These are phyloP conservation scores for Ganoderma meredithae DNA, from an alignment of 1,284 basidiomycete species.

Conservation along the genomic window DNA sequence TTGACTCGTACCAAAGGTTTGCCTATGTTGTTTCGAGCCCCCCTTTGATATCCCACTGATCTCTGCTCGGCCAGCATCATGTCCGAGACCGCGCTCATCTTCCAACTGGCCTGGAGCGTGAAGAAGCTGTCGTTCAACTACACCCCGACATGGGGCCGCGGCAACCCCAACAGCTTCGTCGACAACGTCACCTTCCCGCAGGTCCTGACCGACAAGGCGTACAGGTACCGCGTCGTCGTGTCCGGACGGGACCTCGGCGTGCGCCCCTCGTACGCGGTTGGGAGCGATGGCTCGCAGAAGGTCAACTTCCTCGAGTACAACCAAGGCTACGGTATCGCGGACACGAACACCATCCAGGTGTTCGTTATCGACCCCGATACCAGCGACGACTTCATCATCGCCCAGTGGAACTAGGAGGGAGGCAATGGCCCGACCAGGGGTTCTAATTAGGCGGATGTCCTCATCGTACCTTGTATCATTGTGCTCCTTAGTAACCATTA, in stretches of 20 bases:
- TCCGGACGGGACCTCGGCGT: slow-evolving; percentile 32
- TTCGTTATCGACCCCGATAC: slow-evolving; percentile 31
- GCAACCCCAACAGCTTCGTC: slow-evolving; percentile 32
- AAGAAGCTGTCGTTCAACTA: slow-evolving; percentile 21
- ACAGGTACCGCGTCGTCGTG: slow-evolving; percentile 32
- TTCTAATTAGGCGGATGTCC: neutral
- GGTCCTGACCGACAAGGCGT: slow-evolving; percentile 31
- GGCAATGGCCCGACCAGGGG: neutral
- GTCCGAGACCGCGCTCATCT: slow-evolving; percentile 7
- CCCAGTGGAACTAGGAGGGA: slow-evolving; percentile 23
- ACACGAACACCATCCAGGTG: slow-evolving; percentile 25
- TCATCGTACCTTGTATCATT: neutral
- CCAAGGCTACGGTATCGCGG: slow-evolving; percentile 27
- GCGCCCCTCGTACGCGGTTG: slow-evolving; percentile 14
- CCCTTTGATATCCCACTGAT: neutral
- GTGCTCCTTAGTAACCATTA: neutral
- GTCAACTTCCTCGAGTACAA: slow-evolving; percentile 38
- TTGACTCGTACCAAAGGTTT: neutral
- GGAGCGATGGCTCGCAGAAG: slow-evolving; percentile 33
- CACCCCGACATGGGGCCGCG: slow-evolving; percentile 32
- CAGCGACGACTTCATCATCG: slow-evolving; percentile 26
- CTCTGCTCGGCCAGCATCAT: neutral
- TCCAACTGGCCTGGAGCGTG: slow-evolving; percentile 11
- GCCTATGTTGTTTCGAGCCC: neutral
- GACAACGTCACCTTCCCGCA: slow-evolving; percentile 32